phyloP scores from a whole-genome alignment of 345 rosid species.

The Euphorbia peplus region DNA sequence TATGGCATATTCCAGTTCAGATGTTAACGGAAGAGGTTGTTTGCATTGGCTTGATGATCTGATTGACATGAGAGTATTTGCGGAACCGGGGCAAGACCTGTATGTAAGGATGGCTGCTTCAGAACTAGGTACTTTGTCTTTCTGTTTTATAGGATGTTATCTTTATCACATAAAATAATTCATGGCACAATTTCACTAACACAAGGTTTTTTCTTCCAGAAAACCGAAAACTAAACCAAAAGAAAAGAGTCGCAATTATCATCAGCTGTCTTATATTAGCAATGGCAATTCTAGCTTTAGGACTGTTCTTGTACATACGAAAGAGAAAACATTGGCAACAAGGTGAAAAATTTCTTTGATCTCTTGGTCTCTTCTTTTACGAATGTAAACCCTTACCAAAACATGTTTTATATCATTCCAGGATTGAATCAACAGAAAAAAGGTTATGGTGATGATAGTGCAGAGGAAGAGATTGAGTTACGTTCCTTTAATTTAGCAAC shows the following conservation, averaged over 20 bases:
- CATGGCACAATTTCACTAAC: background rate
- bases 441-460: background rate
- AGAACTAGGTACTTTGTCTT: slow-evolving; percentile 11
- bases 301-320: slow-evolving; percentile 4
- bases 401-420: background rate
- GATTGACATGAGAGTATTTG: slow-evolving; percentile 18
- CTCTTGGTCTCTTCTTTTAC: background rate
- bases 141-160: background rate
- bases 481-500: background rate
- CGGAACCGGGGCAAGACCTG: slow-evolving; percentile 18
- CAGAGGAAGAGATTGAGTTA: slow-evolving; percentile 16
- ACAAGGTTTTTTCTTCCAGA: background rate
- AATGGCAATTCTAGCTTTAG: slow-evolving; percentile 1
- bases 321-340: background rate
- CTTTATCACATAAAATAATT: background rate
- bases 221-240: background rate
- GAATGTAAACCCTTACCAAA: background rate
- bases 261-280: background rate
- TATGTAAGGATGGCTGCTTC: slow-evolving; percentile 23
- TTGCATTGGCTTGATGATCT: slow-evolving; percentile 22
- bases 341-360: slow-evolving; percentile 7
- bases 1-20: slow-evolving; percentile 20
- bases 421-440: background rate
- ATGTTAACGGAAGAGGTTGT: slow-evolving; percentile 24
- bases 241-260: slow-evolving; percentile 7